Percentiles rank a stretch among this genome's conserved stretches.
Conservation (phyloP, 2,329 filamentous ascomycete genomes). For the Cladophialophora immunda region DNA sequence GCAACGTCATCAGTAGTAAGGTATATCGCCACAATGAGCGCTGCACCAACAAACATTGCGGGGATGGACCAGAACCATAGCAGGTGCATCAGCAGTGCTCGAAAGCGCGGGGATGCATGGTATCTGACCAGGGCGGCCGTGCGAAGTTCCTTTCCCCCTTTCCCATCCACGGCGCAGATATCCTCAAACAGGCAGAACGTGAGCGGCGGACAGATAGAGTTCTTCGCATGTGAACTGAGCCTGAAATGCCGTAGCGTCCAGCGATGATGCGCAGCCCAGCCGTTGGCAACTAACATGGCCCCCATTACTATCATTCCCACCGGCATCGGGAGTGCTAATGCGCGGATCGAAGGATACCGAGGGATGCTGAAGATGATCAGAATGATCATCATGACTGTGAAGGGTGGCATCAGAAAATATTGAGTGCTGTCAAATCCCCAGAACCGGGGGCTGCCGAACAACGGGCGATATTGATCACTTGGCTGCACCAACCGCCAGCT, state of each 20-base stretch:
- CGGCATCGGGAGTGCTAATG: slow-evolving; percentile 33
- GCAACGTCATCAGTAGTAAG: slow-evolving; percentile 57
- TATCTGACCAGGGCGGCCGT: slow-evolving; percentile 61
- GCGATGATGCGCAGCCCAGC: slow-evolving; percentile 26
- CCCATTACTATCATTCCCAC: slow-evolving; percentile 41
- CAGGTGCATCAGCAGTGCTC: slow-evolving; percentile 61
- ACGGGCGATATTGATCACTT: slow-evolving; percentile 34
- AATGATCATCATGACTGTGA: slow-evolving; percentile 36
- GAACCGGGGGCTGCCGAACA: slow-evolving; percentile 27
- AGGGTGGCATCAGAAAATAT: slow-evolving; percentile 28
- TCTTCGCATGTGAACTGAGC: slow-evolving; percentile 70
- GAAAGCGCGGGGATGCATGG: slow-evolving; percentile 62
- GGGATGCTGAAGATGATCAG: slow-evolving; percentile 37
- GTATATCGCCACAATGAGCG: slow-evolving; percentile 56
- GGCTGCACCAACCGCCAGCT: no score
- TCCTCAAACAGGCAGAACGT: slow-evolving; percentile 73
- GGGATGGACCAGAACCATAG: slow-evolving; percentile 66
- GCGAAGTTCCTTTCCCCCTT: slow-evolving; percentile 63
- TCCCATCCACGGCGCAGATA: slow-evolving; percentile 71
- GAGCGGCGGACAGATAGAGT: slow-evolving; percentile 65
- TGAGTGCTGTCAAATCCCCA: slow-evolving; percentile 37
- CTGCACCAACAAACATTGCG: slow-evolving; percentile 53
- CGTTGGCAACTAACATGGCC: slow-evolving; percentile 25
- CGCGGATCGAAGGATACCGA: slow-evolving; percentile 28
- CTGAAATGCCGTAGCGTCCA: slow-evolving; percentile 53